phyloP scores from a whole-genome alignment of 768 basidiomycete species.

The Lentinus tigrinus region DNA sequence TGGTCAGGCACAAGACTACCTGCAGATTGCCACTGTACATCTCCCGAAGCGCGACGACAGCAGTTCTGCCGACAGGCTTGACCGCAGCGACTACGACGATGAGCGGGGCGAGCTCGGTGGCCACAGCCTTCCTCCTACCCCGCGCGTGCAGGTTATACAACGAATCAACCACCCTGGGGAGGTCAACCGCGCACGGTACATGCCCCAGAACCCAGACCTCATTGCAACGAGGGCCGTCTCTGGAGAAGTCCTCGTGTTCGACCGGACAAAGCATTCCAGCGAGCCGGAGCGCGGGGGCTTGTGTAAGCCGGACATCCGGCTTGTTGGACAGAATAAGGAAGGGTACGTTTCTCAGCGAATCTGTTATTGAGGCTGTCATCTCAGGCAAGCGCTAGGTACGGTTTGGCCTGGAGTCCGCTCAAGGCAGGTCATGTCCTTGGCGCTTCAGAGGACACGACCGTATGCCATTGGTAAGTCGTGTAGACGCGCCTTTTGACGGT shows the following conservation, averaged over 20 bases:
- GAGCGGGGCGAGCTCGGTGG: conserved; percentile 95
- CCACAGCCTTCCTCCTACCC: conserved; percentile 78
- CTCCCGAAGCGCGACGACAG: conserved; percentile 80
- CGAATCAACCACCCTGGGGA: conserved; percentile 94
- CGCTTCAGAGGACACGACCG: conserved; percentile 93
- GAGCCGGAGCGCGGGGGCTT: conserved; percentile 84
- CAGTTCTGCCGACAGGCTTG: conserved; percentile 74
- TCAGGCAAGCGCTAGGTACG: conserved; percentile 59
- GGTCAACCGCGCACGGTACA: conserved; percentile 96
- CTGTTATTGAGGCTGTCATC: background rate
- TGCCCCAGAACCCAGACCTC: conserved; percentile 98
- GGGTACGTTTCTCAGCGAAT: conserved; percentile 56
- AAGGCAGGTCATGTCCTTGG: conserved; percentile 85
- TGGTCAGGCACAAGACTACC: conserved; percentile 88
- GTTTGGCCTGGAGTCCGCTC: conserved; percentile 87
- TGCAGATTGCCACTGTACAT: conserved; percentile 93
- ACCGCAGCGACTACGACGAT: conserved; percentile 81
- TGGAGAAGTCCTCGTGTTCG: conserved; percentile 93
- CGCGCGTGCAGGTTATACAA: conserved; percentile 88
- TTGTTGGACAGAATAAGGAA: conserved; percentile 89
- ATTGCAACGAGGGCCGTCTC: conserved; percentile 93
- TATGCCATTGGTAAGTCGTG: conserved; percentile 80
- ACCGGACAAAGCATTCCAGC: conserved; percentile 94
- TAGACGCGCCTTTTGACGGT: background rate
- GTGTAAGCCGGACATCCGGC: conserved; percentile 87